Conservation (phyloP, 2,329 filamentous ascomycete genomes). For the Penicillium polonicum region DNA sequence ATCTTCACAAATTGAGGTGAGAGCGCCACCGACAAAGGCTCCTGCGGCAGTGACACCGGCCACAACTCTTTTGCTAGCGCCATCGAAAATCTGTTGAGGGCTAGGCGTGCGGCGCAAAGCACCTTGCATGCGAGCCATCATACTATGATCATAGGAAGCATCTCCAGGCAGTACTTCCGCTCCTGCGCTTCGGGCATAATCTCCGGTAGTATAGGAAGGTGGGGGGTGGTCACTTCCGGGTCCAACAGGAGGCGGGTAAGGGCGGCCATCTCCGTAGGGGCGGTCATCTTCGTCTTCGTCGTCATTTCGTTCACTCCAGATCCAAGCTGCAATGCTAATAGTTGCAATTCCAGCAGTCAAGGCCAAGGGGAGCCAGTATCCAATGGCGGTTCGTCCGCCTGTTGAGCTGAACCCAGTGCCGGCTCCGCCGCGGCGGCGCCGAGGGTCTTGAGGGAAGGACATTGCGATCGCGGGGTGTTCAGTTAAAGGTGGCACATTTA, state of each 20-base stretch:
- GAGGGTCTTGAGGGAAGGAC: slow-evolving; percentile 42
- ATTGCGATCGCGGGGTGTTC: slow-evolving; percentile 33
- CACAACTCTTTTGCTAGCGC: slow-evolving; percentile 74
- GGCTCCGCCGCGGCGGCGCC: slow-evolving; percentile 39
- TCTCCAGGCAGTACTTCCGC: slow-evolving; percentile 32
- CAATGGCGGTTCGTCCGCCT: slow-evolving; percentile 43
- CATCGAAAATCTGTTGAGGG: slow-evolving; percentile 84
- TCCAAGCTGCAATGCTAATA: slow-evolving; percentile 82
- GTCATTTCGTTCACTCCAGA: slow-evolving; percentile 84
- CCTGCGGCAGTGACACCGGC: slow-evolving; percentile 82
- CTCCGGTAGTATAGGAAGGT: slow-evolving; percentile 29
- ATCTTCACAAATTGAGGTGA: slow-evolving; percentile 81
- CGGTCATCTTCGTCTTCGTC: slow-evolving; percentile 66
- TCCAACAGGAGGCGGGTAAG: slow-evolving; percentile 27
- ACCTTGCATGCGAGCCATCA: slow-evolving; percentile 76
- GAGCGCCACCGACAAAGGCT: slow-evolving; percentile 75
- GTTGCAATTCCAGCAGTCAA: slow-evolving; percentile 86
- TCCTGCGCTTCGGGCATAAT: slow-evolving; percentile 37
- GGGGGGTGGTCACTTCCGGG: slow-evolving; percentile 28
- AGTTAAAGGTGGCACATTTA: slow-evolving; percentile 31
- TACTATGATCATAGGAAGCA: slow-evolving; percentile 53
- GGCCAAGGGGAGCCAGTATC: slow-evolving; percentile 86
- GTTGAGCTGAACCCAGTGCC: slow-evolving; percentile 44
- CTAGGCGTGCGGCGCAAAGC: slow-evolving; percentile 79
- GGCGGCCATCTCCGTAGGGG: slow-evolving; percentile 36